Evolutionary conservation across 2,329 filamentous ascomycete genomes (phyloP), one percentile per base, ranked within the genome.

Genomic region (Colletotrichum karsti): DNA sequence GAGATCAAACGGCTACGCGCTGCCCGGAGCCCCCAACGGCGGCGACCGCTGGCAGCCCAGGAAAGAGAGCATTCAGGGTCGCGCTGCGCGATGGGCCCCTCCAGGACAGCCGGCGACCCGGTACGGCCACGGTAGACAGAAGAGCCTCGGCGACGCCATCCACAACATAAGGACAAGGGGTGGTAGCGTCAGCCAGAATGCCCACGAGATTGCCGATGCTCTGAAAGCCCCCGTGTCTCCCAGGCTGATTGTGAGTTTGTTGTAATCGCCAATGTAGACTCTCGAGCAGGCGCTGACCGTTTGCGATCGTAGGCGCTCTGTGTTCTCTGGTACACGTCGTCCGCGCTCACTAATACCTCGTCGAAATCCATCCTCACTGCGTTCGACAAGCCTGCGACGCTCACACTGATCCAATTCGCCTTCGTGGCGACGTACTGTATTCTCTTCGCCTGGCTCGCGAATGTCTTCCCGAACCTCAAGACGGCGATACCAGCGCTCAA

Each of bases 331-430:
- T 99, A 98, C 84, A 88, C 93, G 78, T 97, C 95, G 24, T 98
- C 95, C 46, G 96, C 97, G 70, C 84, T 98, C 73, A 98, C 96
- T 70, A 99, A 98, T 78, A 98, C 96, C 2, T 98, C 96, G 24
- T 98, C 96, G 58, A 99, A 99, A 82, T 93, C 95, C 18, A 99
- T 99, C 76, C 86, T 98, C 69, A 98, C 94, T 73, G 93, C 93
- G 46, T 93, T 98, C 72, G 90, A 93, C 66, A 96, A 94, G 80
- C 95, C 95, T 2, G 92, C 96, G 33, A 98, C 95, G 20, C 87
- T 98, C 74, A 98, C 95, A 2, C 86, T 97, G 65, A 86, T 97
- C 57, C 96, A 99, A 84, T 99, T 99, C 81, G 92, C 90, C 64
- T 95, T 98, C 75, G 95, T 99, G 42, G 93, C 93, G 10, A 89